A percentile compares a stretch with the other conserved stretches of the same genome.
Conservation (phyloP, 2,329 filamentous ascomycete species). For the Colletotrichum eleusines region DNA sequence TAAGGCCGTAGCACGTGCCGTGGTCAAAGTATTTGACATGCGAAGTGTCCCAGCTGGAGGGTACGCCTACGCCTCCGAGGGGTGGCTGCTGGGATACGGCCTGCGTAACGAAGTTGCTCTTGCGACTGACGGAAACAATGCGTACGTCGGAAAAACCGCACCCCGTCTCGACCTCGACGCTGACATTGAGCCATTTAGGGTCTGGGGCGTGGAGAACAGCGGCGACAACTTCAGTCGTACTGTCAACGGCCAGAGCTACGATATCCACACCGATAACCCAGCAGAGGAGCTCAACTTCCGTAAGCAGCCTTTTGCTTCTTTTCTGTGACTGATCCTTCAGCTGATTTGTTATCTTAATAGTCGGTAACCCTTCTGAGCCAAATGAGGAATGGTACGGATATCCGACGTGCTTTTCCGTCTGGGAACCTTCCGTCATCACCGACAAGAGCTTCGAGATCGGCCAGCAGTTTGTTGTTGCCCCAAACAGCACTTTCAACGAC, state of each 20-base stretch:
- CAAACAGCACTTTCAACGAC: conserved; percentile 53
- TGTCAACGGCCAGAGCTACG: conserved; percentile 57
- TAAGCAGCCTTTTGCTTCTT: conserved; percentile 38
- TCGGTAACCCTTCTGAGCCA: conserved; percentile 47
- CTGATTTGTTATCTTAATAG: conserved; percentile 38
- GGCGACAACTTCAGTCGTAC: conserved; percentile 66
- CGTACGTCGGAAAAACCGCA: conserved; percentile 24
- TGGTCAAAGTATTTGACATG: conserved; percentile 59
- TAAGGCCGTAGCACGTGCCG: conserved; percentile 52
- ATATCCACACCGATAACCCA: conserved; percentile 72
- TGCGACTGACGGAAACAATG: conserved; percentile 58
- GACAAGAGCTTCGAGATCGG: conserved; percentile 50
- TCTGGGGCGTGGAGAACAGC: conserved; percentile 65
- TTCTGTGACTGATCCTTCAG: background rate
- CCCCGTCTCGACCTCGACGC: background rate
- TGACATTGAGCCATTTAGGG: conserved; percentile 37
- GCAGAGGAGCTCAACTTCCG: conserved; percentile 75
- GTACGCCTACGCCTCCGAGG: conserved; percentile 55
- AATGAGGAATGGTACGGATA: conserved; percentile 65
- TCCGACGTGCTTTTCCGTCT: conserved; percentile 70
- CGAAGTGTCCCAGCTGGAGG: conserved; percentile 51
- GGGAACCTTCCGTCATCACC: conserved; percentile 56
- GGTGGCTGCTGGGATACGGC: conserved; percentile 55
- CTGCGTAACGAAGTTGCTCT: conserved; percentile 74
- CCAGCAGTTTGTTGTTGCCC: conserved; percentile 53